Conservation (phyloP, 1,139 yeast species). For the Geotrichum klebahnii region DNA sequence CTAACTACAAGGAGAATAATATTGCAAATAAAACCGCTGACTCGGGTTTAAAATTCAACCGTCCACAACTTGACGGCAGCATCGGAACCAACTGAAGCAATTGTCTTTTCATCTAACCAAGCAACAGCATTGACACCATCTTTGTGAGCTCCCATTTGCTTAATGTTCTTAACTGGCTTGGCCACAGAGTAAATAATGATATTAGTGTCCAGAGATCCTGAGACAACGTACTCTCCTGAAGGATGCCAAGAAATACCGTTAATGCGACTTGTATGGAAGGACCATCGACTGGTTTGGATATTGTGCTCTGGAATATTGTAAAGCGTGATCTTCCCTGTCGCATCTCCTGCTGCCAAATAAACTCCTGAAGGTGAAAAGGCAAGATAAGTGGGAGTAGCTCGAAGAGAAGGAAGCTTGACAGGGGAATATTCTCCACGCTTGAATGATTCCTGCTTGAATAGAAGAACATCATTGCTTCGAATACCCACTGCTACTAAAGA, state of each 20-base stretch:
- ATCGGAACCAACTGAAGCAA: slow-evolving; percentile 76
- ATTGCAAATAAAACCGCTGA: no score
- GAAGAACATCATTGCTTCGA: slow-evolving; percentile 25
- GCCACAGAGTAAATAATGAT: slow-evolving; percentile 73
- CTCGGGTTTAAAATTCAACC: slow-evolving; percentile 29
- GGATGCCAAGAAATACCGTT: slow-evolving; percentile 73
- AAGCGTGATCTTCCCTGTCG: slow-evolving; percentile 74
- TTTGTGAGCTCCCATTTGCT: slow-evolving; percentile 76
- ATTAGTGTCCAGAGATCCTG: slow-evolving; percentile 82
- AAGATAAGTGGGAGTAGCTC: slow-evolving; percentile 60
- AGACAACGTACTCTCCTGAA: slow-evolving; percentile 66
- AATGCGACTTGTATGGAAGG: slow-evolving; percentile 83
- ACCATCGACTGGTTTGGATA: slow-evolving; percentile 86
- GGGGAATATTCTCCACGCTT: slow-evolving; percentile 19
- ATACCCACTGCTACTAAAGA: slow-evolving; percentile 35
- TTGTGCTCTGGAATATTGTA: slow-evolving; percentile 54
- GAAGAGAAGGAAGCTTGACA: slow-evolving; percentile 46
- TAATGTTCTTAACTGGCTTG: slow-evolving; percentile 72
- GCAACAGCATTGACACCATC: slow-evolving; percentile 73
- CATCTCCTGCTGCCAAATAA: slow-evolving; percentile 79
- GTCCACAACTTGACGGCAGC: slow-evolving; percentile 76
- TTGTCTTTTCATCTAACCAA: slow-evolving; percentile 53
- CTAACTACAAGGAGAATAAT: no score
- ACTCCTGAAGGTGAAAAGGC: slow-evolving; percentile 68
- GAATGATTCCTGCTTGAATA: slow-evolving; percentile 23